Evolutionary conservation across 2,329 filamentous ascomycete species (phyloP), one percentile per base, ranked within the genome.

Genomic region (Colletotrichum godetiae): DNA sequence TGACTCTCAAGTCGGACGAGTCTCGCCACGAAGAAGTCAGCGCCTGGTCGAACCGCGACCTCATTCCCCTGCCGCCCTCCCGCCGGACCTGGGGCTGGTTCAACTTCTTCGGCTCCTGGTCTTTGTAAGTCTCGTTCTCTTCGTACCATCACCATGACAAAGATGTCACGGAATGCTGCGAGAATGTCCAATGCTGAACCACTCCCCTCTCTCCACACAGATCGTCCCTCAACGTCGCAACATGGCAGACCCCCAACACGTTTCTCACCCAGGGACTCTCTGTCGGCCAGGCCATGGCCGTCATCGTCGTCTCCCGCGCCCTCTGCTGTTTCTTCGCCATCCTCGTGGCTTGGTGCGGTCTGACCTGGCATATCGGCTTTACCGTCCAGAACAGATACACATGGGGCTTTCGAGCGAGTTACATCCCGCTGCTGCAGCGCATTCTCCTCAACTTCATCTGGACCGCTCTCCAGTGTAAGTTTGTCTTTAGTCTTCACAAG

Each of bases 361-460:
- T 87, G 5, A 82, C 81, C 52, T 88, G 86, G 86, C 86, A 88
- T 75, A 84, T 88, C 68, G 86, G 86, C 66, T 85, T 87, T 75
- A 87, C 86, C 0, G 79, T 88, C 15, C 86, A 87, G 76, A 87
- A 86, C 74, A 81, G 87, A 6, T 87, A 82, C 74, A 85, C 84
- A 8, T 88, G 86, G 86, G 86, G 86, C 4, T 77, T 88, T 78
- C 80, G 84, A 35, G 86, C 82, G 1, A 85, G 84, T 58, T 88
- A 87, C 65, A 85, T 88, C 37, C 85, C 86, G 0, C 78, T 88
- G 19, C 73, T 84, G 7, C 85, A 87, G 76, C 82, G 87, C 2
- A 82, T 86, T 22, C 61, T 88, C 61, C 80, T 88, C 10, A 87
- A 87, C 75, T 87, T 88, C 67, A 86, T 88, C 57, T 88, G 86